phyloP scores from a whole-genome alignment of 2,329 filamentous ascomycete genomes.

The Hymenoscyphus scutula region DNA sequence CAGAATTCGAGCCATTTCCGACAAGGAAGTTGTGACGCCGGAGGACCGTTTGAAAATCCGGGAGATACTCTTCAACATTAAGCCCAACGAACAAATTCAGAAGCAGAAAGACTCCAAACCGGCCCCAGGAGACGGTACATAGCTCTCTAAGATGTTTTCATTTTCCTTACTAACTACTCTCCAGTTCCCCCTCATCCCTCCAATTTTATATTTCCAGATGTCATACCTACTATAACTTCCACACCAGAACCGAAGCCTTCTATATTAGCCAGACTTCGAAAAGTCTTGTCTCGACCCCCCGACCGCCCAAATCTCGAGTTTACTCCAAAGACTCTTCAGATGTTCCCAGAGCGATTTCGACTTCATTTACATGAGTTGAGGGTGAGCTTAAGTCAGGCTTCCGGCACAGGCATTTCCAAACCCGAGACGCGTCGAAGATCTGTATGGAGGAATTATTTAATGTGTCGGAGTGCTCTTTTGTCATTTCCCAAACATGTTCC shows the following conservation, averaged over 20 bases:
- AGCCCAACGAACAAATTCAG: conserved; percentile 11
- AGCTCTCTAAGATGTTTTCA: neutral
- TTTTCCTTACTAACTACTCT: neutral
- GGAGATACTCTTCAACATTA: conserved; percentile 17
- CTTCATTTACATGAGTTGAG: neutral
- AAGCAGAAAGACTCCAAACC: neutral
- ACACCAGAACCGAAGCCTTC: neutral
- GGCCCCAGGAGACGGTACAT: conserved; percentile 3
- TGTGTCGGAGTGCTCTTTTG: conserved; percentile 46
- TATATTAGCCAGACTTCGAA: neutral
- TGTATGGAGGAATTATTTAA: conserved; percentile 51
- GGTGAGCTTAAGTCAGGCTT: neutral
- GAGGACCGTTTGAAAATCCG: conserved; percentile 17
- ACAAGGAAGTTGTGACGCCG: conserved; percentile 17
- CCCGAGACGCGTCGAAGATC: conserved; percentile 21
- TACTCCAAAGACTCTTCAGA: conserved; percentile 27
- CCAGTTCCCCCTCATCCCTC: conserved; percentile 10
- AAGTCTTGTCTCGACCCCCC: conserved; percentile 22
- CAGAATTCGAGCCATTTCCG: conserved; percentile 14
- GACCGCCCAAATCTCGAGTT: neutral
- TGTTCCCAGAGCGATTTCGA: conserved; percentile 6
- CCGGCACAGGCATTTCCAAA: neutral
- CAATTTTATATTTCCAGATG: conserved; percentile 7
- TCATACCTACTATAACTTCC: conserved; percentile 5
- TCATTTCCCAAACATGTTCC: conserved; percentile 56